A percentile compares a stretch with the other conserved stretches of the same genome.
These are phyloP conservation scores for Phlyctochytrium bullatum DNA, from an alignment of 192 early-diverging fungal genomes.

Conservation along the genomic window DNA sequence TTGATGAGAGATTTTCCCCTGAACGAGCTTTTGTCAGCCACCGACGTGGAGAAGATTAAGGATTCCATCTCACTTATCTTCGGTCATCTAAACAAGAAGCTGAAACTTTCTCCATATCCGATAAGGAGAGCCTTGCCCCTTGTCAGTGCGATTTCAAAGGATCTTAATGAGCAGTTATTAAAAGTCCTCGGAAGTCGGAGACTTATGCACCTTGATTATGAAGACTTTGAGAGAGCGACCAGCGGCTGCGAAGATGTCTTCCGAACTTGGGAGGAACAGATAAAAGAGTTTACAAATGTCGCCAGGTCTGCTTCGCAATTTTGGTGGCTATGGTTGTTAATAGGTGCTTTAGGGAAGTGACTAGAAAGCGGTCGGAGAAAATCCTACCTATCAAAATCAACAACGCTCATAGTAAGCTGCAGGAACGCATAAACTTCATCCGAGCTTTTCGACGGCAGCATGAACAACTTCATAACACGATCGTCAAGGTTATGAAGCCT, in stretches of 20 bases:
- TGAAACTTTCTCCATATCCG: constrained; percentile 75
- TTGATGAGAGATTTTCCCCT: constrained; percentile 99
- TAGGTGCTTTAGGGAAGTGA: constrained; percentile 69
- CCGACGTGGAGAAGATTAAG: constrained; percentile 82
- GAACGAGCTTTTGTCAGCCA: constrained; percentile 92
- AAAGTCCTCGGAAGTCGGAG: constrained; percentile 74
- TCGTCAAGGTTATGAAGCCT: constrained; percentile 85
- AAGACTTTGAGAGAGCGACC: constrained; percentile 85
- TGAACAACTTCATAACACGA: constrained; percentile 96
- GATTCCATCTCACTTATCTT: constrained; percentile 81
- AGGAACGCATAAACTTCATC: constrained; percentile 91
- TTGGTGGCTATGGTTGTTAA: not conserved
- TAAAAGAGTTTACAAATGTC: constrained; percentile 94
- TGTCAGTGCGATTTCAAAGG: constrained; percentile 92
- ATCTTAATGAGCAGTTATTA: constrained; percentile 90
- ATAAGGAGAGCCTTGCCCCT: constrained; percentile 88
- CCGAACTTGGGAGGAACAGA: constrained; percentile 87
- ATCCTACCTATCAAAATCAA: constrained; percentile 95
- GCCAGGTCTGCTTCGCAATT: constrained; percentile 39
- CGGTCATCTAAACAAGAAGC: constrained; percentile 95
- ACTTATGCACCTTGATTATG: constrained; percentile 91
- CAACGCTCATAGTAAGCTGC: constrained; percentile 84
- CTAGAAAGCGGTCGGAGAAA: constrained; percentile 88
- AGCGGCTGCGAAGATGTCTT: constrained; percentile 85
- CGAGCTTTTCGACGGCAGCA: constrained; percentile 93